Evolutionary conservation across 208 protist species (phyloP), one percentile per base, ranked within the genome.

Genomic region (Leishmania braziliensis): DNA sequence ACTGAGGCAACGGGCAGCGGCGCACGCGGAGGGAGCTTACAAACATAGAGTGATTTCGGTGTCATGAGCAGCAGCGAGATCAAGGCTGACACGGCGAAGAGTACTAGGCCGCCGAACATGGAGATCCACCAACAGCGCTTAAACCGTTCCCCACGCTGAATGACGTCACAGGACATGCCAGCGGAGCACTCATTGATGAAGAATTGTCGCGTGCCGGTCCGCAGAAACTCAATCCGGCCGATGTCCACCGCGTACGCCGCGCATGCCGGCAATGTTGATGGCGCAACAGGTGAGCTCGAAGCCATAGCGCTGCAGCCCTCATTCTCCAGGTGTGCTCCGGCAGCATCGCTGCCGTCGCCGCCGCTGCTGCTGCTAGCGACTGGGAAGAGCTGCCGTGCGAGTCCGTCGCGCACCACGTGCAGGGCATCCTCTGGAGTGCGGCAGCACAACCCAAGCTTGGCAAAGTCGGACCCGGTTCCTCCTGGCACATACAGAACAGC

Each of bases 151-250:
- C 80, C 87, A 4, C 86, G 87, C 63, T 84, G 73, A 63, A 97
- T 89, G 29, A 97, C 94, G 73, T 97, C 92, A 75, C 88, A 91
- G 12, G 92, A 96, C 87, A 97, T 90, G 46, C 94, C 92, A 71
- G 89, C 88, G 18, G 92, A 95, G 79, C 90, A 95, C 63, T 93
- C 90, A 79, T 97, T 97, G 71, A 97, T 94, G 77, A 96, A 97
- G 79, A 92, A 97, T 76, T 81, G 86, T 5, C 79, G 71, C 18
- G 66, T 74, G 63, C 92, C 90, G 23, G 86, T 94, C 16, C 80
- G 72, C n/a, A 92, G 90, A 81, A 96, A 97, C 36, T 85, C 88
- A n/a, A 96, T 86, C 12, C 91, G 88, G 60, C 88, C 88, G 26
- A 97, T 51, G 70, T 97, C 94, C 73, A 95, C 88, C 60, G 92